Evolutionary conservation across 257 asterid species (phyloP).

Genomic region (Ballota nigra): DNA sequence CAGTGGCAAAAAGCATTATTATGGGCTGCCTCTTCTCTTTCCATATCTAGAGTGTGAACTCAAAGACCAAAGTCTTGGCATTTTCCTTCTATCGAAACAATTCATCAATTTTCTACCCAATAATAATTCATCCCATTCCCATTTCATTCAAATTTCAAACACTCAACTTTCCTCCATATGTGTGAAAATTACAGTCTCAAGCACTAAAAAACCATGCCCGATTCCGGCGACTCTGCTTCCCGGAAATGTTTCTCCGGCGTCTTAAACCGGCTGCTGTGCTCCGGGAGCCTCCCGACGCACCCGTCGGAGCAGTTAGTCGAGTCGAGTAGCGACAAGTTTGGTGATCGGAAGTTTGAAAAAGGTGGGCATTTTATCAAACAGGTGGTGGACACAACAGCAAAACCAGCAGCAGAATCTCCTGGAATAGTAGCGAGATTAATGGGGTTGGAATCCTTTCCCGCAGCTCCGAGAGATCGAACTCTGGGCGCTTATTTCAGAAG

Average conservation of each 20-base stretch:
- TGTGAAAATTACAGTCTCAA: background rate
- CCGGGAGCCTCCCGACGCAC: conserved; percentile 51
- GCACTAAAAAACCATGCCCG: conserved; percentile 12
- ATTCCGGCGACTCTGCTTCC: conserved; percentile 21
- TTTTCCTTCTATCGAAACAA: background rate
- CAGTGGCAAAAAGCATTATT: background rate
- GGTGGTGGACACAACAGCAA: background rate
- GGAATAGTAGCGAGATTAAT: conserved; percentile 64
- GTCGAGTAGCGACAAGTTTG: background rate
- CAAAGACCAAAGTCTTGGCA: conserved; percentile 12
- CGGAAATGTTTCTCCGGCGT: conserved; percentile 37
- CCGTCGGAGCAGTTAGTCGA: conserved; percentile 40
- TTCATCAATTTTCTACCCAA: background rate
- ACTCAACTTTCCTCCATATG: background rate
- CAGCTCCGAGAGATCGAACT: conserved; percentile 9
- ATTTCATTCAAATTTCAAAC: conserved; percentile 16
- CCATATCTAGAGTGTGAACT: conserved; percentile 19
- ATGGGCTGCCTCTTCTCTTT: background rate
- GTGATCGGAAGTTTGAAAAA: background rate
- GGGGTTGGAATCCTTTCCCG: conserved; percentile 62
- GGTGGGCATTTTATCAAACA: background rate
- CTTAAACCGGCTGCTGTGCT: conserved; percentile 32
- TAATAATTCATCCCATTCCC: conserved; percentile 8
- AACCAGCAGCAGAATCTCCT: conserved; percentile 24
- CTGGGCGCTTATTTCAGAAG: conserved; percentile 52